These are phyloP conservation scores for Triticum timopheevii DNA, from an alignment of 176 grass and related monocot species.

Conservation along the genomic window DNA sequence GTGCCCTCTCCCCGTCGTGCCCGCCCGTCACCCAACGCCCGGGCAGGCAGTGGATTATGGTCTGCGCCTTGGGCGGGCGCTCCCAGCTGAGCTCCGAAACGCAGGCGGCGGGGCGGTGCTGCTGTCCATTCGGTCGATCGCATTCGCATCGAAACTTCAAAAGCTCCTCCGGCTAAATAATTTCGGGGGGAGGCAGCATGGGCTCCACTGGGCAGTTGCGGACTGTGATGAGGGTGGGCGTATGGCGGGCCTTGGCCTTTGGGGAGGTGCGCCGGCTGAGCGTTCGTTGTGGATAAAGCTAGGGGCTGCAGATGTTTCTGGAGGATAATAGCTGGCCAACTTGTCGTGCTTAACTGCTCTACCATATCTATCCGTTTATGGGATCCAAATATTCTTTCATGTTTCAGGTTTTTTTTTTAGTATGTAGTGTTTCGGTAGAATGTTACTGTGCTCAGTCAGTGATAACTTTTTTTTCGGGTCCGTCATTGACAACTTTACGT, in stretches of 20 bases:
- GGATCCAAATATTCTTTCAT: neutral
- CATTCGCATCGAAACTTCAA: neutral
- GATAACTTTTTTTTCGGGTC: too few species aligned
- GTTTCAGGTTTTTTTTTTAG: too few species aligned
- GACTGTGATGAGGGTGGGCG: slow-evolving; percentile 25
- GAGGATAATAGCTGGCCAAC: slow-evolving; percentile 25
- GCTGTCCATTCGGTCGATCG: slow-evolving; percentile 2
- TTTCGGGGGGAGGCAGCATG: slow-evolving; percentile 3
- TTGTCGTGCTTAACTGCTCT: neutral
- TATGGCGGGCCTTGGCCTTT: neutral
- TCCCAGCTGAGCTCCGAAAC: neutral
- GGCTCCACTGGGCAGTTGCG: neutral
- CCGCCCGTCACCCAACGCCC: neutral
- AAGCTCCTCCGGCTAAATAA: neutral
- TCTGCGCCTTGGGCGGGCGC: slow-evolving; percentile 11
- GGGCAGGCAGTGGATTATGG: neutral
- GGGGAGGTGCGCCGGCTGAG: neutral
- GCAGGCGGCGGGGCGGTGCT: neutral
- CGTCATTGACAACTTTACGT: neutral
- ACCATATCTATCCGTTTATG: neutral
- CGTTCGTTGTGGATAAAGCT: neutral
- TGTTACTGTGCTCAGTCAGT: too few species aligned
- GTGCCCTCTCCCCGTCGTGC: neutral
- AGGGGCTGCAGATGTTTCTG: neutral
- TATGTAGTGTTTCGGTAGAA: too few species aligned